These are phyloP conservation scores for Podospora conica DNA, from an alignment of 495 filamentous ascomycete species.

Conservation along the genomic window DNA sequence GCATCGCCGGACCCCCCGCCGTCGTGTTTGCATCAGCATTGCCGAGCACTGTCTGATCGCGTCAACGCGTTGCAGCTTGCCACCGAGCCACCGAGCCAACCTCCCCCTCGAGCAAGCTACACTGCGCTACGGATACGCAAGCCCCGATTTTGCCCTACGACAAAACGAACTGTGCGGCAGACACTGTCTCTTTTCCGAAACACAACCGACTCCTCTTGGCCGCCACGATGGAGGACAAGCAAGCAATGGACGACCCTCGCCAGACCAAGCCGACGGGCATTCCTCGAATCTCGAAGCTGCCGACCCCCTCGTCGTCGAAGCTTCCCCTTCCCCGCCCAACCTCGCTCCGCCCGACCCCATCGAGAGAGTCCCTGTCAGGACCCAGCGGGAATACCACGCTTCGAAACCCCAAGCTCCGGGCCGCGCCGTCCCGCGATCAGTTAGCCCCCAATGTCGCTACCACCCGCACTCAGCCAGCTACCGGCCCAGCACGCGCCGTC, in stretches of 20 bases:
- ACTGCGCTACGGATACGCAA: too few species aligned
- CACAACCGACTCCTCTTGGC: too few species aligned
- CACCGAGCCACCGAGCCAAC: background rate
- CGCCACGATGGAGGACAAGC: background rate
- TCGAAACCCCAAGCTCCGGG: conserved; percentile 37
- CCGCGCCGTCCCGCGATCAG: conserved; percentile 38
- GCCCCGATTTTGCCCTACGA: background rate
- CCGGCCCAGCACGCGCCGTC: conserved; percentile 14
- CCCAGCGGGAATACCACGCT: conserved; percentile 9
- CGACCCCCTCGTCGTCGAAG: conserved; percentile 23
- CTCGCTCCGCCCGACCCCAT: conserved; percentile 26
- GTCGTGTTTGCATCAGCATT: background rate
- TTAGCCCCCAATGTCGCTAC: conserved; percentile 21
- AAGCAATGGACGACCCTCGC: conserved; percentile 30
- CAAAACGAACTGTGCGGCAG: background rate
- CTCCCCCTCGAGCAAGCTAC: background rate
- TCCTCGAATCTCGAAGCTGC: conserved; percentile 27
- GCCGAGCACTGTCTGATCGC: background rate
- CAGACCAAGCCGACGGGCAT: conserved; percentile 22
- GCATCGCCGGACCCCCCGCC: background rate
- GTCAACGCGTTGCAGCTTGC: background rate
- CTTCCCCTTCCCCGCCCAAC: conserved; percentile 26
- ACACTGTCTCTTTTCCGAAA: background rate
- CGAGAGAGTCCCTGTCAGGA: conserved; percentile 23
- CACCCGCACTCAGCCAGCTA: conserved; percentile 6